phyloP scores from a whole-genome alignment of 129 eudicot genomes.

The Ambrosia trifida region DNA sequence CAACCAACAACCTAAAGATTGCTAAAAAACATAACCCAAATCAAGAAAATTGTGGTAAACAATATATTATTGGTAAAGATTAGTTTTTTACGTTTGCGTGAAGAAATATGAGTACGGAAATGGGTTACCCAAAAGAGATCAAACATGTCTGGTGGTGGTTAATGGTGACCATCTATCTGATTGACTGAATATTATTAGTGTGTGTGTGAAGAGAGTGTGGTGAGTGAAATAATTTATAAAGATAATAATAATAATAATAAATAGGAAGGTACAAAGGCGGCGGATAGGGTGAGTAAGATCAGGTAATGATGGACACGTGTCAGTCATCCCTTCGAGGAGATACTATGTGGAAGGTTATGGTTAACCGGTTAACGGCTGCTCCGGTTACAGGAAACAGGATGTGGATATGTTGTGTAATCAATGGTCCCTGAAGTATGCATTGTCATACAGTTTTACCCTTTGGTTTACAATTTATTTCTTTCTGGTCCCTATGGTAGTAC shows the following conservation, averaged over 20 bases:
- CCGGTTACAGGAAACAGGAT: conserved; percentile 12
- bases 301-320: conserved; percentile 42
- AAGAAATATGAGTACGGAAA: conserved; percentile 41
- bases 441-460: background rate
- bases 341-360: background rate
- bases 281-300: conserved; percentile 40
- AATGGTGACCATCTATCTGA: conserved; percentile 33
- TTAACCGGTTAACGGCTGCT: conserved; percentile 35
- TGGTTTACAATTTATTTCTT: background rate
- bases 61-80: background rate
- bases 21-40: conserved; percentile 20
- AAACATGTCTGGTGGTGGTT: conserved; percentile 39
- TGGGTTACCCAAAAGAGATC: conserved; percentile 49
- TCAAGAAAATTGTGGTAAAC: conserved; percentile 5
- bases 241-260: background rate
- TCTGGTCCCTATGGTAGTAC: no score
- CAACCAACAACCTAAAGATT: background rate
- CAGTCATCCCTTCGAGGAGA: conserved; percentile 31
- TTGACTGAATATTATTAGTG: background rate
- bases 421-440: background rate
- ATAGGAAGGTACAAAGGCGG: background rate
- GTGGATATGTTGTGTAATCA: background rate
- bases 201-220: background rate
- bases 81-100: conserved; percentile 49
- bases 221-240: conserved; percentile 1